Evolutionary conservation across 225 moss, liverwort and hornwort species (phyloP), one percentile per base, ranked within the genome.

Genomic region (Antitrichia curtipendula): DNA sequence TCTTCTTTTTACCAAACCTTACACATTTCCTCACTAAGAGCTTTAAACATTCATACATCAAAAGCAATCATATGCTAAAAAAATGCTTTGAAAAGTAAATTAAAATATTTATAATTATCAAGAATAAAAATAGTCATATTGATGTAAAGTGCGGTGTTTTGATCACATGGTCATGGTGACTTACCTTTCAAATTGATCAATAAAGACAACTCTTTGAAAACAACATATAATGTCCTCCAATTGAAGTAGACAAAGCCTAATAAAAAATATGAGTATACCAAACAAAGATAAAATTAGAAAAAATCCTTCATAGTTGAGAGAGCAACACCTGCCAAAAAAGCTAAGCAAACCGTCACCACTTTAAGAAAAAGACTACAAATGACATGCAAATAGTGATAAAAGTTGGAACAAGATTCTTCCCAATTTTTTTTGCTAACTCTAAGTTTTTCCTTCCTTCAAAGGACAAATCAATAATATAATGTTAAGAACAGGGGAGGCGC

Each of bases 151-250:
- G 2, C 36, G 20, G n/a, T 66, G 7, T 66, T 21, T n/a, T 0
- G 0, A 36, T 66, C 1, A 2, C 1, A 1, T 12, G 6, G 21
- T 66, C 0, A 0, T n/a, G 1, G 7, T 12, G 7, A 38, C 7
- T 61, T 66, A n/a, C 4, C 1, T 66, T 19, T n/a, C 38, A 38
- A 66, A 66, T n/a, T 0, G 0, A 38, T n/a, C 4, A 64, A 36
- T 36, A 36, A 36, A 4, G 4, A 66, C 12, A 22, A n/a, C 18
- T 63, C 18, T 1, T n/a, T 21, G 4, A 1, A 2, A 12, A 66
- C 3, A 1, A 11, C 3, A 7, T 21, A n/a, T 6, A n/a, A n/a
- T n/a, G n/a, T 20, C 12, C 6, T 4, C 12, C 11, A n/a, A n/a
- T 21, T n/a, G 2, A 6, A n/a, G 6, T 0, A 20, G 1, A 1